Evolutionary conservation across 164 flowering plant genomes (phyloP).

Genomic region (Pachysandra terminalis): DNA sequence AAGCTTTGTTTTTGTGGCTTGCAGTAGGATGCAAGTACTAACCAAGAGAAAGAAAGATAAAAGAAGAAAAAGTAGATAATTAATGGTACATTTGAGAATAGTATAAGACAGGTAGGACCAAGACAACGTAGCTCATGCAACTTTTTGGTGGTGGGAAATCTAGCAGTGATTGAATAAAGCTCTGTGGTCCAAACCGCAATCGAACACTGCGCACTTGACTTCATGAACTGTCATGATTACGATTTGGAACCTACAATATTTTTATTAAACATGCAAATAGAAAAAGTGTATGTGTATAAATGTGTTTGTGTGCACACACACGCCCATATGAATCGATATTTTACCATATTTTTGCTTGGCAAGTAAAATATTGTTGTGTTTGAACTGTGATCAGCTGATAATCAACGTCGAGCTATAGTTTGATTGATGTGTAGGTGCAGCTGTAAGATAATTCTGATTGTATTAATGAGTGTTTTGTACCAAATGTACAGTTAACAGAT

Average conservation of each 20-base stretch:
- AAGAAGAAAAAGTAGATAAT: neutral
- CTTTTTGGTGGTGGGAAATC: conserved; percentile 4
- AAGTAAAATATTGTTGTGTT: neutral
- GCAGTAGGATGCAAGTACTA: too few species aligned
- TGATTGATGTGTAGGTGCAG: neutral
- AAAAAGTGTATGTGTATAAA: neutral
- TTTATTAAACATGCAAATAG: neutral
- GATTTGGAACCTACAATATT: neutral
- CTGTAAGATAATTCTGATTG: neutral
- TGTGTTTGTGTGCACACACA: neutral
- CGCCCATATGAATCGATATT: neutral
- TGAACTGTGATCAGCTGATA: too few species aligned
- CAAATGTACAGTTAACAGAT: neutral
- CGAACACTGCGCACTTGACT: neutral
- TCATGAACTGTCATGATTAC: neutral
- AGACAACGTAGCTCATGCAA: conserved; percentile 5
- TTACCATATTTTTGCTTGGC: neutral
- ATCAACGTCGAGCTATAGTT: neutral
- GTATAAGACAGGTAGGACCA: neutral
- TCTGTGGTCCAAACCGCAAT: neutral
- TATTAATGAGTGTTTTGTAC: neutral
- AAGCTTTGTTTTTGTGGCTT: too few species aligned
- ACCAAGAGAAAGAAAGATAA: too few species aligned
- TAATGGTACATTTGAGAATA: neutral
- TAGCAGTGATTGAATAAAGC: neutral